Evolutionary conservation across 2,329 filamentous ascomycete species (phyloP).

Genomic region (Rutstroemia sydowiana): DNA sequence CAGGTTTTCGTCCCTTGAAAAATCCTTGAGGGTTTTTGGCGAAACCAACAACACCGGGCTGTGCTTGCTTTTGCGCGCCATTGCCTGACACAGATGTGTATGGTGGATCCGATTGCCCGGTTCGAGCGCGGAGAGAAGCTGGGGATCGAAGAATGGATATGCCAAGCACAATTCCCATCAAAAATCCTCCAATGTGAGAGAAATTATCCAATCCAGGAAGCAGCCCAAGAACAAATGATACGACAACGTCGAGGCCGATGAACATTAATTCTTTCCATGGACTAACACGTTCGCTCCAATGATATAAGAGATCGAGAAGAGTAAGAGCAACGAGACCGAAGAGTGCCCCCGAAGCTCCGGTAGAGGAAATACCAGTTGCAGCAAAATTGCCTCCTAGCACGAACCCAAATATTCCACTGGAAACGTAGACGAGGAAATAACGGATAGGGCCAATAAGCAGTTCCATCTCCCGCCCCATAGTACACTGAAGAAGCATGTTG

Average conservation of each 20-base stretch:
- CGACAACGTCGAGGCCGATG: constrained; percentile 74
- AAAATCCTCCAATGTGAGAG: constrained; percentile 89
- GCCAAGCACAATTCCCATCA: constrained; percentile 84
- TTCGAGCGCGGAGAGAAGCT: constrained; percentile 65
- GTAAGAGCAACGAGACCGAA: constrained; percentile 89
- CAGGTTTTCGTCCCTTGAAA: constrained; percentile 83
- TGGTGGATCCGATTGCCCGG: constrained; percentile 60
- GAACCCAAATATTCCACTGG: constrained; percentile 89
- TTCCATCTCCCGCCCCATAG: constrained; percentile 88
- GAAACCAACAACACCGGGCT: constrained; percentile 35
- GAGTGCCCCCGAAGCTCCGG: constrained; percentile 80
- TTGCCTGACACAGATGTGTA: constrained; percentile 59
- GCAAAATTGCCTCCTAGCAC: constrained; percentile 93
- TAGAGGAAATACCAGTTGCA: constrained; percentile 70
- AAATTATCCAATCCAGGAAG: constrained; percentile 95
- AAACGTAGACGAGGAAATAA: constrained; percentile 84
- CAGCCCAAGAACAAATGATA: constrained; percentile 87
- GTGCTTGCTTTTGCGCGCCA: constrained; percentile 24
- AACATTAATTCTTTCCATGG: constrained; percentile 83
- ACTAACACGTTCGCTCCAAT: constrained; percentile 71
- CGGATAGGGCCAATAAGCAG: constrained; percentile 79
- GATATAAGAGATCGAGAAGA: constrained; percentile 85
- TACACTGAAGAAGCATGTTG: constrained; percentile 87
- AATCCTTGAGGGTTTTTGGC: constrained; percentile 63
- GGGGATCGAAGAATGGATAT: constrained; percentile 86